A percentile compares a stretch with the other conserved stretches of the same genome.
Conservation (phyloP, 1,284 basidiomycete species). For the Neonothopanus nambi region DNA sequence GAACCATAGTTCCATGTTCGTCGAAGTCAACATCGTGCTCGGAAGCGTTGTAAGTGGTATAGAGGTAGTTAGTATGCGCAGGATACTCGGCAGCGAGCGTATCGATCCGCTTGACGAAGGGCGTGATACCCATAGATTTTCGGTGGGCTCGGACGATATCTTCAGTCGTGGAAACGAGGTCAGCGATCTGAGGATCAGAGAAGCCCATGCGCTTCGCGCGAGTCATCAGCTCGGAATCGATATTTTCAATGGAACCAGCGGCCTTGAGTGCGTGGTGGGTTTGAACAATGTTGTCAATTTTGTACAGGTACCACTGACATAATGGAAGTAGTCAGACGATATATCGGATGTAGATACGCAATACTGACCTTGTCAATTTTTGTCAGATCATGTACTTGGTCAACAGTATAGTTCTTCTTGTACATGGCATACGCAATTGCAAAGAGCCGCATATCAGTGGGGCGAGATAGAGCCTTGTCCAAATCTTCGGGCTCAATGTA, state of each 20-base stretch:
- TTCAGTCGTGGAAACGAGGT: constrained; percentile 72
- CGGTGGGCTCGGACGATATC: constrained; percentile 80
- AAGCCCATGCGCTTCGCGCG: constrained; percentile 93
- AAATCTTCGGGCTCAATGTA: constrained; percentile 84
- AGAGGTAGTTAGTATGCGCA: constrained; percentile 98
- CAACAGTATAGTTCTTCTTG: constrained; percentile 89
- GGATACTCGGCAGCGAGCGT: constrained; percentile 99
- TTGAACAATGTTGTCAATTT: constrained; percentile 96
- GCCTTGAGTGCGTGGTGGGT: constrained; percentile 75
- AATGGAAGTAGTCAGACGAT: constrained; percentile 1
- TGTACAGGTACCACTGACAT: constrained; percentile 93
- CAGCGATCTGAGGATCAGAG: constrained; percentile 90
- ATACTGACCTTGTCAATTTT: constrained; percentile 89
- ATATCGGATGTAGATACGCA: background rate
- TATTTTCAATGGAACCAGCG: constrained; percentile 64
- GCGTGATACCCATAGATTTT: constrained; percentile 86
- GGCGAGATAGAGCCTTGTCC: constrained; percentile 73
- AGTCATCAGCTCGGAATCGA: constrained; percentile 72
- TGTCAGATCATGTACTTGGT: constrained; percentile 89
- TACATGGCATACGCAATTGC: constrained; percentile 98
- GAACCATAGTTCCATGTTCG: constrained; percentile 97
- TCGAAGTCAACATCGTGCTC: constrained; percentile 96
- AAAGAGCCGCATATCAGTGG: constrained; percentile 93
- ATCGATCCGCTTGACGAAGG: constrained; percentile 99
- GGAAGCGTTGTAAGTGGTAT: constrained; percentile 98